Percentiles rank a stretch among this genome's conserved stretches.
phyloP scores from a whole-genome alignment of 495 filamentous ascomycete species.

The Bryoglossum gracile region DNA sequence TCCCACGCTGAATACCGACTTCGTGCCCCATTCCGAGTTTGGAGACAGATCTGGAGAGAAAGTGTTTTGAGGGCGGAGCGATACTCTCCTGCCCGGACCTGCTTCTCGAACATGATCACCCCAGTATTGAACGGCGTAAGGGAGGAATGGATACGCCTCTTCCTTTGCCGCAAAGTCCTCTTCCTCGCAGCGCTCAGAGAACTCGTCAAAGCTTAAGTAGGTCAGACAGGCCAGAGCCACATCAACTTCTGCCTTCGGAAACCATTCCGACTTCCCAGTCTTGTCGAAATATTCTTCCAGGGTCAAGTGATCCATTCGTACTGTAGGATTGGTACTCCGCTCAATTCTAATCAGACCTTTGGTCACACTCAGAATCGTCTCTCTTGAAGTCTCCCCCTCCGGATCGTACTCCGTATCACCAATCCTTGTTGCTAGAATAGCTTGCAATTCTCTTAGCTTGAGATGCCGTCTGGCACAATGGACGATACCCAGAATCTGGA shows the following conservation, averaged over 20 bases:
- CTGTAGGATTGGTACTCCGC: conserved; percentile 4
- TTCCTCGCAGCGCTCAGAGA: conserved; percentile 18
- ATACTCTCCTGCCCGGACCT: too few relatives aligned
- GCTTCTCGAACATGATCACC: conserved; percentile 25
- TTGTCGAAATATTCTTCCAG: conserved; percentile 25
- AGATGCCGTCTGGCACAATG: conserved; percentile 19
- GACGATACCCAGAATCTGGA: conserved; percentile 17
- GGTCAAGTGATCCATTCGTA: conserved; percentile 23
- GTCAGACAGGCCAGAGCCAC: conserved; percentile 19
- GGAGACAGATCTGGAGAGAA: too few relatives aligned
- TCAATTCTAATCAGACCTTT: conserved; percentile 24
- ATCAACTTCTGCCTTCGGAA: conserved; percentile 10
- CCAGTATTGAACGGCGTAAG: conserved; percentile 27
- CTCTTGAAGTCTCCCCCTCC: conserved; percentile 8
- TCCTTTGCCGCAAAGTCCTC: conserved; percentile 20
- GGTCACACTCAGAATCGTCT: conserved; percentile 20
- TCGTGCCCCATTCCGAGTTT: too few relatives aligned
- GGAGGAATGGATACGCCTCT: conserved; percentile 15
- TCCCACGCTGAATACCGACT: too few relatives aligned
- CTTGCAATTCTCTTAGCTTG: conserved; percentile 22
- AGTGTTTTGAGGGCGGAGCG: too few relatives aligned
- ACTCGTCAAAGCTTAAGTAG: conserved; percentile 20
- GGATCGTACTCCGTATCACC: conserved; percentile 10
- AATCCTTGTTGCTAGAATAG: conserved; percentile 23
- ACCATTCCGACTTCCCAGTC: conserved; percentile 14